phyloP scores from a whole-genome alignment of 140 eudicot genomes.

The Cichorium intybus region DNA sequence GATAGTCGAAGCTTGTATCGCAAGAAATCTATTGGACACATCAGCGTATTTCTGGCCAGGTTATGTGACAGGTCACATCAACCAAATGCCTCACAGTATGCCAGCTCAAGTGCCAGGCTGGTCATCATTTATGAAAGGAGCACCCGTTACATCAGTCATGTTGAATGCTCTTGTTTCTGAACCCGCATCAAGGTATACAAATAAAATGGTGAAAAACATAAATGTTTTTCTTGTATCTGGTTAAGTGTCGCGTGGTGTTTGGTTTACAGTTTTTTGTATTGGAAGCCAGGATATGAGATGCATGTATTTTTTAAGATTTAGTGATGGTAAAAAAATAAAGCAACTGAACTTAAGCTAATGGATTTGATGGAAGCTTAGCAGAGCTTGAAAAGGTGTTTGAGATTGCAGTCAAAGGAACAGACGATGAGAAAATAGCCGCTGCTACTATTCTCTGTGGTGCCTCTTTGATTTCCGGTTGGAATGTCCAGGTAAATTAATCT shows the following conservation, averaged over 20 bases:
- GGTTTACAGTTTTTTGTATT: too few relatives aligned
- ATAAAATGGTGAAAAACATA: neutral
- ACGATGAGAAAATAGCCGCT: conserved; percentile 86
- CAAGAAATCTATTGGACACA: conserved; percentile 86
- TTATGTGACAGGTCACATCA: conserved; percentile 63
- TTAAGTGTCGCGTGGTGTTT: too few relatives aligned
- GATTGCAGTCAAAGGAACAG: conserved; percentile 82
- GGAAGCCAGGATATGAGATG: neutral
- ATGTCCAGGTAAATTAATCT: conserved; percentile 56
- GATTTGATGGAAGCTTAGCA: conserved; percentile 94
- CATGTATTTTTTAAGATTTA: conserved; percentile 35
- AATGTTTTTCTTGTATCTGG: too few relatives aligned
- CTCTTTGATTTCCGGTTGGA: conserved; percentile 85
- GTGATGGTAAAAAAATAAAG: conserved; percentile 47
- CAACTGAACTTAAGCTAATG: conserved; percentile 87
- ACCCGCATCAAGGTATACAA: conserved; percentile 94
- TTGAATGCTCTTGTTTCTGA: conserved; percentile 69
- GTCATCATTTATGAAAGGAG: conserved; percentile 93
- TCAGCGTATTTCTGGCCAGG: conserved; percentile 99
- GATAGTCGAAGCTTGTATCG: conserved; percentile 89
- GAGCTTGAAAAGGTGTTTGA: conserved; percentile 93
- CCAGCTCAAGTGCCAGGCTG: conserved; percentile 82
- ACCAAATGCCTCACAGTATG: conserved; percentile 61
- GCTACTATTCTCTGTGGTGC: conserved; percentile 93
- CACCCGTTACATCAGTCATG: conserved; percentile 55